A percentile compares a stretch with the other conserved stretches of the same genome.
phyloP scores from a whole-genome alignment of 2,329 filamentous ascomycete species.

The Metarhizium album region DNA sequence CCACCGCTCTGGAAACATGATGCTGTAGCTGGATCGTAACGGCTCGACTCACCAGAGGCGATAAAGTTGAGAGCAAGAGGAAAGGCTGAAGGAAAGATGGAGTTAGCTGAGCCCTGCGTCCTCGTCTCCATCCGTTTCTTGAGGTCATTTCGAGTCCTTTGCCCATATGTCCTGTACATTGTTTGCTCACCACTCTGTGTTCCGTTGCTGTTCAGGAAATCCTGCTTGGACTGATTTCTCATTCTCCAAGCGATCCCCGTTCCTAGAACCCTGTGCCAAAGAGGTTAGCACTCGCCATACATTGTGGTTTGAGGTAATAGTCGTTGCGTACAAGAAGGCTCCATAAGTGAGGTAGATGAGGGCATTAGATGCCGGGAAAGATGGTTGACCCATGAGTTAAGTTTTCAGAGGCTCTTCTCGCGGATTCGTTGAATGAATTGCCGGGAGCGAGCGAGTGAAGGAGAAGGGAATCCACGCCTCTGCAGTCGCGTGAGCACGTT shows the following conservation, averaged over 20 bases:
- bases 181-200: conserved; percentile 67
- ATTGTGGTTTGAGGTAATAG: conserved; percentile 1
- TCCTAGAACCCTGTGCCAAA: conserved; percentile 46
- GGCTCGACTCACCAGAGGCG: conserved; percentile 70
- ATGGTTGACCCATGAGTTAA: conserved; percentile 59
- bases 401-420: background rate
- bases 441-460: background rate
- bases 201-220: conserved; percentile 66
- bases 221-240: conserved; percentile 53
- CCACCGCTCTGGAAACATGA: conserved; percentile 51
- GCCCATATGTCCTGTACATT: background rate
- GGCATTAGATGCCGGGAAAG: conserved; percentile 67
- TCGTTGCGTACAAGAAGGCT: conserved; percentile 55
- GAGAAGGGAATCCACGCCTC: background rate
- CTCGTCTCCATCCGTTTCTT: too few species aligned
- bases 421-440: background rate
- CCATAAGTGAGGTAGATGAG: conserved; percentile 73
- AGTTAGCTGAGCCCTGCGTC: background rate
- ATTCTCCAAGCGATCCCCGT: conserved; percentile 46
- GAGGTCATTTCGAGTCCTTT: background rate
- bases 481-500: background rate
- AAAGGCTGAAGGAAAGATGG: conserved; percentile 42
- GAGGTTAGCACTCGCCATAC: conserved; percentile 9
- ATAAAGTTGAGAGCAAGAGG: conserved; percentile 83
- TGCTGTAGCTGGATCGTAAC: background rate